These are phyloP conservation scores for Suhomyces yuchorum DNA, from an alignment of 1,139 yeast species.

Conservation along the genomic window DNA sequence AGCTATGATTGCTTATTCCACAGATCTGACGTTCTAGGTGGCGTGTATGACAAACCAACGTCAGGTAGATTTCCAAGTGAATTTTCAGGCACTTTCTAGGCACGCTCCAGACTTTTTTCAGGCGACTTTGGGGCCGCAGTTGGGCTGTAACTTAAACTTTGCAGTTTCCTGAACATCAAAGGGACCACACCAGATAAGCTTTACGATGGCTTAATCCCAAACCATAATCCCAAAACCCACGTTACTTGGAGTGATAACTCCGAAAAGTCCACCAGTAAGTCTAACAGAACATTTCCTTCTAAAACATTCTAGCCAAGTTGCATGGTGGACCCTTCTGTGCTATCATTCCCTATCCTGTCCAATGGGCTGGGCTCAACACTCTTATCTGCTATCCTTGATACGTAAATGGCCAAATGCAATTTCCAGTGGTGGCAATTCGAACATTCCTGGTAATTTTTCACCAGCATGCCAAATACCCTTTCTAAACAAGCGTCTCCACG, in stretches of 20 bases:
- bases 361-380: not conserved
- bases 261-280: not conserved
- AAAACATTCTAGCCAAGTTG: not conserved
- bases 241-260: not conserved
- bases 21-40: not conserved
- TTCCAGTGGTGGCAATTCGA: not conserved
- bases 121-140: not conserved
- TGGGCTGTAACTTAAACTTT: not conserved
- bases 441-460: not conserved
- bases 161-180: not conserved
- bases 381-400: not conserved
- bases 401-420: not conserved
- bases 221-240: not conserved
- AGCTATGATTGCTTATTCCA: not conserved
- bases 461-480: not conserved
- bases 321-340: not conserved
- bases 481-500: not conserved
- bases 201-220: not conserved
- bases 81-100: not conserved
- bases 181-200: not conserved
- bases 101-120: not conserved
- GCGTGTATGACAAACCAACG: not conserved
- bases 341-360: not conserved
- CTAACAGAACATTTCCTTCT: not conserved
- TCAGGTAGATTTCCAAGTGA: not conserved